phyloP scores from a whole-genome alignment of 306 rosid species.

The Purshia tridentata region DNA sequence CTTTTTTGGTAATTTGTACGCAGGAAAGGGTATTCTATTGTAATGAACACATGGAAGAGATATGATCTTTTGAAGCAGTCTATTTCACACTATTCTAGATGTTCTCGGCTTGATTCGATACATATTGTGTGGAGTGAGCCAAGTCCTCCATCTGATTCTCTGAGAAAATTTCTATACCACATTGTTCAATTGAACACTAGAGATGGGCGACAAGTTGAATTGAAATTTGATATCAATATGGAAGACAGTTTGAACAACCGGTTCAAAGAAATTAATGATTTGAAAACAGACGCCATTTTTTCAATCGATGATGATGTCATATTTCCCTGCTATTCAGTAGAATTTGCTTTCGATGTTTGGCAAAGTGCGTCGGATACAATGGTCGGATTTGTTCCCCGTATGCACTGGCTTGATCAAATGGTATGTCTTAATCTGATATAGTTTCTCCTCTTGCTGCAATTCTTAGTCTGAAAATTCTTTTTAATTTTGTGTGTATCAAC shows the following conservation, averaged over 20 bases:
- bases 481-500: not conserved
- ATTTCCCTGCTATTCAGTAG: conserved; percentile 86
- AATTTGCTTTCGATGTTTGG: conserved; percentile 90
- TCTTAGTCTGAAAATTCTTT: not conserved
- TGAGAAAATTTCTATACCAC: conserved; percentile 42
- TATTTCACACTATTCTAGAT: conserved; percentile 71
- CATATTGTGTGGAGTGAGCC: conserved; percentile 97
- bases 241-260: conserved; percentile 96
- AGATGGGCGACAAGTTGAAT: conserved; percentile 44
- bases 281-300: conserved; percentile 75
- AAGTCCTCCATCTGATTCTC: conserved; percentile 63
- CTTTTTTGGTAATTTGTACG: conserved; percentile 3
- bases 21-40: conserved; percentile 84
- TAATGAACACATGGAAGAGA: conserved; percentile 98
- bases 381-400: conserved; percentile 99
- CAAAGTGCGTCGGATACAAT: conserved; percentile 86
- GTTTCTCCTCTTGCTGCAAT: not conserved
- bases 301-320: conserved; percentile 93
- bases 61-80: conserved; percentile 92
- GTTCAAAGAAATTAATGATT: conserved; percentile 71
- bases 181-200: conserved; percentile 43
- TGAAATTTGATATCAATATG: conserved; percentile 69
- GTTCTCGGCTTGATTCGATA: conserved; percentile 69
- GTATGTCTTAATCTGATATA: conserved; percentile 39
- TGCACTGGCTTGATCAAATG: conserved; percentile 66